phyloP scores from a whole-genome alignment of 176 grass and related monocot genomes.

The Carex littledalei region DNA sequence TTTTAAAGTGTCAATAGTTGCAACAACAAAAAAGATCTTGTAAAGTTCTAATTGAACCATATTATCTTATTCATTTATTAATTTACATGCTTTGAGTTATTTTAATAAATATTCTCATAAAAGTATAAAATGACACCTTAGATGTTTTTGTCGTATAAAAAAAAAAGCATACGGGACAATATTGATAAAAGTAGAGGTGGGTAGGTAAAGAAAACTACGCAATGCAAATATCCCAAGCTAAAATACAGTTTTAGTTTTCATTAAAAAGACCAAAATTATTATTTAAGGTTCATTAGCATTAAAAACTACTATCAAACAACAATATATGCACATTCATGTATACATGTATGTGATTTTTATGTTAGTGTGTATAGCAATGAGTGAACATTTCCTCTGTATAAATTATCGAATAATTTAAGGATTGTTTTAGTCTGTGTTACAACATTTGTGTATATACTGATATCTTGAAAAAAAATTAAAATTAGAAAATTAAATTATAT shows the following conservation, averaged over 20 bases:
- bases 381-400: not conserved
- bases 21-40: not conserved
- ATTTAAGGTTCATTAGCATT: no score
- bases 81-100: not conserved
- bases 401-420: not conserved
- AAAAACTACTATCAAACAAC: not conserved
- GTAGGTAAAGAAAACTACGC: not conserved
- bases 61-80: not conserved
- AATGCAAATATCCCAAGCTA: not conserved
- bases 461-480: no score
- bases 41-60: not conserved
- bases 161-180: not conserved
- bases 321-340: not conserved
- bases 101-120: not conserved
- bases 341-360: not conserved
- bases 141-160: not conserved
- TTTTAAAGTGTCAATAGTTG: not conserved
- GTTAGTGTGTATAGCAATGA: not conserved
- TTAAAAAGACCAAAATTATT: not conserved
- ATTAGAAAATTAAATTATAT: no score
- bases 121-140: not conserved
- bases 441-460: no score
- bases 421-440: not conserved
- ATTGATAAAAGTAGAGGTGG: not conserved
- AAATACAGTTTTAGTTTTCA: not conserved